Base-by-base conservation (phyloP, 495 filamentous ascomycete species). In the Neurospora hispaniola region DNA sequence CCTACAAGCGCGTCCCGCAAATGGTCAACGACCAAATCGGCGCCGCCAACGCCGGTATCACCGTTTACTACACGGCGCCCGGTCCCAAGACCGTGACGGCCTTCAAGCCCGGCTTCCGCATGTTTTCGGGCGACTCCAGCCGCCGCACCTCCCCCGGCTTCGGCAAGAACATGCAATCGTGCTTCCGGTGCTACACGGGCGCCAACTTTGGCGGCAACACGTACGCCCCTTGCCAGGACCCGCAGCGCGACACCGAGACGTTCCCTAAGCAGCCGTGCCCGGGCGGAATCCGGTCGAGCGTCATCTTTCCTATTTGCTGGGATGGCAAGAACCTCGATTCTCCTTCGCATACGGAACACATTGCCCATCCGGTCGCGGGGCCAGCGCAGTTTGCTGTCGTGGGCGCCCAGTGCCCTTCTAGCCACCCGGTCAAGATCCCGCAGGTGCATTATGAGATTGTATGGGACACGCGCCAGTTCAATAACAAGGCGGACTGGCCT, bases 251-350 rank as follows among this genome's bases (percentile, higher is more conserved):
- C 74, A 80, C 80, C 9, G 80, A 84, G 78, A 70, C 70, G 43
- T 79, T 85, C 41, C 83, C 83, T 9, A 76, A 48, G 39, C 80
- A 78, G 66, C 72, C 76, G 0, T 85, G 83, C 77, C 74, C 80
- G 0, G 82, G 81, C 31, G 84, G 84, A 41, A 86, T 87, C 72
- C 83, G 84, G 69, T 83, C 84, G 38, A 85, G 81, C 76, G 81
- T 87, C 78, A 81, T 85, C 44, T 87, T 87, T 74, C 85, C 85
- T 4, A 82, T 86, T 43, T 87, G 85, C 83, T 87, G 85, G 85
- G 85, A 87, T 62, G 85, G 85, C 46, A 82, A 83, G 79, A 86
- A 86, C 75, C 78, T 86, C 41, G 85, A 87, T 76, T 80, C 78
- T 70, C 83, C 85, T 7, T 82, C 86, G 79, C 85, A 87, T 79